Evolutionary conservation across 139 green algal genomes (phyloP).

Genomic region (Volvox reticuliferus): DNA sequence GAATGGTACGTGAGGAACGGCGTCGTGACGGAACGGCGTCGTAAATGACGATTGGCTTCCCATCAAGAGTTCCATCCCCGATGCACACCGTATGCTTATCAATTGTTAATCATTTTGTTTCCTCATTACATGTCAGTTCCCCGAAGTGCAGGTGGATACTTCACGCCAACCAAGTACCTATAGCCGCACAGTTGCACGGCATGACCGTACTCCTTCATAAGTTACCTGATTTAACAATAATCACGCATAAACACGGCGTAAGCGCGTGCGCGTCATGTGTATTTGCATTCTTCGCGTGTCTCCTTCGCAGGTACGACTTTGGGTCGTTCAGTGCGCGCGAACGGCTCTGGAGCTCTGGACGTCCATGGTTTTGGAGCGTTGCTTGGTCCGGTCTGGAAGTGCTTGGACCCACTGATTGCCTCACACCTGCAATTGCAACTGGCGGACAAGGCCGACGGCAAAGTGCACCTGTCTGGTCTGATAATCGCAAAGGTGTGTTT

Average conservation of each 20-base stretch:
- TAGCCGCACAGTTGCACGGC: too few species aligned
- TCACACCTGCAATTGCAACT: neutral
- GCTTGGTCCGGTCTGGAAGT: neutral
- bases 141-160: too few species aligned
- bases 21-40: neutral
- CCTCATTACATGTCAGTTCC: too few species aligned
- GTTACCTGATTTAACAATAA: too few species aligned
- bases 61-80: neutral
- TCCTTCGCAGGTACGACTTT: neutral
- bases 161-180: too few species aligned
- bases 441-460: neutral
- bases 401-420: neutral
- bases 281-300: too few species aligned
- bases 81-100: too few species aligned
- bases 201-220: too few species aligned
- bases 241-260: too few species aligned
- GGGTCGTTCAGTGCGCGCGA: neutral
- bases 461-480: constrained; percentile 16
- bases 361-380: neutral
- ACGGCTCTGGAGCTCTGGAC: neutral
- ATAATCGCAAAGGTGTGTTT: constrained; percentile 26
- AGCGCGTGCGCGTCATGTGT: too few species aligned
- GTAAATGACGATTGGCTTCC: neutral
- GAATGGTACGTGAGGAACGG: neutral
- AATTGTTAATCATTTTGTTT: too few species aligned